A percentile compares a stretch with the other conserved stretches of the same genome.
phyloP scores from a whole-genome alignment of 2,329 filamentous ascomycete species.

The Stemphylium lycopersici region DNA sequence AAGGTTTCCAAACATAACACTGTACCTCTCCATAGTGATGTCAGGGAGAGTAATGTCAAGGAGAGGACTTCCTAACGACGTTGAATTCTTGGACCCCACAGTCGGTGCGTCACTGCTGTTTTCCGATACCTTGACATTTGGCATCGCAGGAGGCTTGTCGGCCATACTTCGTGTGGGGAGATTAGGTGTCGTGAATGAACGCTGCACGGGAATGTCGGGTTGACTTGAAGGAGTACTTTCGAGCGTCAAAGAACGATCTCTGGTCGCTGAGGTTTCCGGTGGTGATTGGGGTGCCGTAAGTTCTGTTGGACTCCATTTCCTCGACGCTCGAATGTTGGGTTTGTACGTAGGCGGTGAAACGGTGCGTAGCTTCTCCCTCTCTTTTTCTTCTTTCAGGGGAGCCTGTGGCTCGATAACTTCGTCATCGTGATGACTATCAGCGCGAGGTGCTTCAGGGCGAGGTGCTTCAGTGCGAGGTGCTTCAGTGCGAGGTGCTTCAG shows the following conservation, averaged over 20 bases:
- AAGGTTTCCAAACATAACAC: slow-evolving; percentile 86
- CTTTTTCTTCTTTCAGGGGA: slow-evolving; percentile 21
- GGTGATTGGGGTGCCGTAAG: slow-evolving; percentile 18
- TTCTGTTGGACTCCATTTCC: slow-evolving; percentile 29
- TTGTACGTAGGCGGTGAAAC: slow-evolving; percentile 39
- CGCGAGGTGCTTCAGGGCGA: slow-evolving; percentile 37
- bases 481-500: too few relatives aligned
- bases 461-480: too few relatives aligned
- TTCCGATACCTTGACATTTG: slow-evolving; percentile 26
- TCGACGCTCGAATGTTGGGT: slow-evolving; percentile 37
- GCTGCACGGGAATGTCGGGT: slow-evolving; percentile 14
- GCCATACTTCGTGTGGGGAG: slow-evolving; percentile 21
- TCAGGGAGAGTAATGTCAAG: slow-evolving; percentile 82
- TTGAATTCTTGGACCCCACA: slow-evolving; percentile 1
- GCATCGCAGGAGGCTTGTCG: slow-evolving; percentile 17
- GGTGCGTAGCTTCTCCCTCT: slow-evolving; percentile 23
- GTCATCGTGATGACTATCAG: slow-evolving; percentile 43
- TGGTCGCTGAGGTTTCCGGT: slow-evolving; percentile 12
- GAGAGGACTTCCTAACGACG: slow-evolving; percentile 33
- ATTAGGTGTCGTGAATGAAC: slow-evolving; percentile 25
- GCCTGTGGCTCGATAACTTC: slow-evolving; percentile 27
- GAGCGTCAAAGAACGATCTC: slow-evolving; percentile 29
- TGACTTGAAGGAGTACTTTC: slow-evolving; percentile 24
- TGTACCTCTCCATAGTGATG: slow-evolving; percentile 84
- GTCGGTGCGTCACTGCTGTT: slow-evolving; percentile 13